Conservation (phyloP, 441 rosid genomes). For the Bruguiera hainesii region DNA sequence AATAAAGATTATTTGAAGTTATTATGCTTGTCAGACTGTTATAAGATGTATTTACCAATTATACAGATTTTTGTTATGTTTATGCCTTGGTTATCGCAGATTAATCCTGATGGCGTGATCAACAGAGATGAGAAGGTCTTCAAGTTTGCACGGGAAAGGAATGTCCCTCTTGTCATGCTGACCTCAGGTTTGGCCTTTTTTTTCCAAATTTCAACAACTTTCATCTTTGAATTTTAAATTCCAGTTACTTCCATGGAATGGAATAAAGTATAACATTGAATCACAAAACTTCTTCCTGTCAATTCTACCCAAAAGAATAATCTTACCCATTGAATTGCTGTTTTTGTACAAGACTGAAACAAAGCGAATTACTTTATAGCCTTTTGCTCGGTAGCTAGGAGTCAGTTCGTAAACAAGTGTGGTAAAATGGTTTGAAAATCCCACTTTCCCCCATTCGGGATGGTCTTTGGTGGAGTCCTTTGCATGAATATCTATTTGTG, state of each 20-base stretch:
- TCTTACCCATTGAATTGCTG: too few species aligned
- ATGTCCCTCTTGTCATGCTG: constrained; percentile 78
- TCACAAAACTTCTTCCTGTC: too few species aligned
- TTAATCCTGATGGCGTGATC: constrained; percentile 73
- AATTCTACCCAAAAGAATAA: too few species aligned
- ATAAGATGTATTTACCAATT: neutral
- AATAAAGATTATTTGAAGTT: neutral
- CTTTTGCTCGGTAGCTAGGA: too few species aligned
- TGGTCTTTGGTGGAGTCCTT: neutral
- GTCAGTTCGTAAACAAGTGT: too few species aligned
- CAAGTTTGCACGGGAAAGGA: constrained; percentile 71
- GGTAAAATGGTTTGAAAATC: neutral
- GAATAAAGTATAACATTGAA: too few species aligned
- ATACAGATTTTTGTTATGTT: constrained; percentile 5
- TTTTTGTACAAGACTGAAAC: too few species aligned
- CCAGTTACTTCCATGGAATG: too few species aligned
- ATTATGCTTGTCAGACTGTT: neutral
- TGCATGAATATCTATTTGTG: too few species aligned
- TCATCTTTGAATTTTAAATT: too few species aligned
- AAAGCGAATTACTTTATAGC: too few species aligned
- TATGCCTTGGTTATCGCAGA: constrained; percentile 38
- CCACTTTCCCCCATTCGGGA: neutral
- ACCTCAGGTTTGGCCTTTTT: constrained; percentile 64
- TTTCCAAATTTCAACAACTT: too few species aligned
- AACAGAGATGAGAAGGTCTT: constrained; percentile 91